A percentile compares a stretch with the other conserved stretches of the same genome.
Conservation (phyloP, 148 eudicot genomes). For the Fagopyrum homotropicum region DNA sequence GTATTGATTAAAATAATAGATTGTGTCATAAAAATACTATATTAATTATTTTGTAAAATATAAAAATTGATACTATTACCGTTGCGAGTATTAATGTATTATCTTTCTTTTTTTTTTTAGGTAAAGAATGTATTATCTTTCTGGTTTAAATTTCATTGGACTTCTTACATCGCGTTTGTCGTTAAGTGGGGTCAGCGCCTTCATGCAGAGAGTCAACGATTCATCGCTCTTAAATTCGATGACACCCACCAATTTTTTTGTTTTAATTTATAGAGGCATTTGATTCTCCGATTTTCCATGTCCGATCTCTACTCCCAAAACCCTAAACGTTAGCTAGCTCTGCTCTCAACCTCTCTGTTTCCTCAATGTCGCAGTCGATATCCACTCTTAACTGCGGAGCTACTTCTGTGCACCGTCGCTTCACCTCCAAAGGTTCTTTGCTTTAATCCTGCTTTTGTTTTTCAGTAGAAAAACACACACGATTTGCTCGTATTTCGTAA, state of each 20-base stretch:
- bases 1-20: too few relatives aligned
- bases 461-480: neutral
- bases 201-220: neutral
- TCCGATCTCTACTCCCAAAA: constrained; percentile 2
- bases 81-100: too few relatives aligned
- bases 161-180: too few relatives aligned
- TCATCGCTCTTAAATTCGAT: neutral
- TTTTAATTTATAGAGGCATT: neutral
- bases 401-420: neutral
- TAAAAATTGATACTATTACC: too few relatives aligned
- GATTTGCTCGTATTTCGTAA: neutral
- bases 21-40: too few relatives aligned
- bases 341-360: neutral
- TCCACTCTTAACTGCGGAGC: neutral
- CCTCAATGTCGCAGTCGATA: neutral
- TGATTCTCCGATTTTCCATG: neutral
- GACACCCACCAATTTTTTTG: neutral
- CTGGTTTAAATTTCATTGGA: too few relatives aligned
- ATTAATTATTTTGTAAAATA: too few relatives aligned
- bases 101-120: too few relatives aligned
- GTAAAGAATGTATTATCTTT: too few relatives aligned
- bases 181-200: neutral
- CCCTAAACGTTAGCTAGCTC: neutral
- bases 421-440: neutral
- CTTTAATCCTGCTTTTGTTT: neutral